Percentiles rank a stretch among this genome's conserved stretches.
These are phyloP conservation scores for Solanum neorickii DNA, from an alignment of 257 asterid species.

Conservation along the genomic window DNA sequence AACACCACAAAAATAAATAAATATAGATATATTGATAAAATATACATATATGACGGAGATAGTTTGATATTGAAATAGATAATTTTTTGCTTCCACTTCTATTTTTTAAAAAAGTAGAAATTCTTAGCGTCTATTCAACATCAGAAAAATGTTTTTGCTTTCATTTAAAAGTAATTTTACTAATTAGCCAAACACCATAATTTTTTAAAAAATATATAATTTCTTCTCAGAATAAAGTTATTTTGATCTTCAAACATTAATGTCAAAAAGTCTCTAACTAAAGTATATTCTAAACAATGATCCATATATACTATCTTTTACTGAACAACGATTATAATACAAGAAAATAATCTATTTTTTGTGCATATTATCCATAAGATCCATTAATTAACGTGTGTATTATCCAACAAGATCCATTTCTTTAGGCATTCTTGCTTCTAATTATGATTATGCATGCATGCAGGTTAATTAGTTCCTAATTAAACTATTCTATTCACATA, in stretches of 20 bases:
- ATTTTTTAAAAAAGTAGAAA: no score
- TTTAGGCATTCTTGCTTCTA: background rate
- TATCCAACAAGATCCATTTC: background rate
- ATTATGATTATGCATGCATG: background rate
- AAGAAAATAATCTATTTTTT: background rate
- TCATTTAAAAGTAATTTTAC: background rate
- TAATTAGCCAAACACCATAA: background rate
- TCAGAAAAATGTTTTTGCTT: no score
- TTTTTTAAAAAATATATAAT: no score
- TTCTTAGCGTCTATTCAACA: background rate
- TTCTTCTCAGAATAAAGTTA: no score
- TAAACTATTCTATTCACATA: background rate
- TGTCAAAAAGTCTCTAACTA: background rate
- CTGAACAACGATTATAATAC: background rate
- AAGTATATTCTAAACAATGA: background rate
- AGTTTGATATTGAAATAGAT: no score
- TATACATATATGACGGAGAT: background rate
- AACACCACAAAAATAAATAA: background rate
- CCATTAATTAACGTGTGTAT: background rate
- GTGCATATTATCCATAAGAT: background rate
- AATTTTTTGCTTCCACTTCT: no score
- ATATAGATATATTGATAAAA: no score
- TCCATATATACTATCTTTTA: background rate
- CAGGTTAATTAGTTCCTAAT: background rate
- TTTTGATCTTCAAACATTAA: background rate